phyloP scores from a whole-genome alignment of 805 yeast genomes.

The Candida sithepensis region DNA sequence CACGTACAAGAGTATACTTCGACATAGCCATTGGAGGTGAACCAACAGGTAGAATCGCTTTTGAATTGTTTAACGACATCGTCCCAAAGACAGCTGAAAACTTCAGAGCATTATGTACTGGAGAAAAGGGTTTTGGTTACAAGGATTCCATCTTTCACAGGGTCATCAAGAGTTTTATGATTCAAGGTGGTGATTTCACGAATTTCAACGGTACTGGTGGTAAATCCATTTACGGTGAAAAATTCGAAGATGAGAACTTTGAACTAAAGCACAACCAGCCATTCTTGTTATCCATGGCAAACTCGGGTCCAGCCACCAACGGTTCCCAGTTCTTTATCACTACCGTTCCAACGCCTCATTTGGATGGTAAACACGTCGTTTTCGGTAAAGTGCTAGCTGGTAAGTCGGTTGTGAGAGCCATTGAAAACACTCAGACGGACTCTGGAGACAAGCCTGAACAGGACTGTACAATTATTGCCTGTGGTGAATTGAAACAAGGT shows the following conservation, averaged over 20 bases:
- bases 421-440: slow-evolving; percentile 70
- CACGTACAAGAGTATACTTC: slow-evolving; percentile 60
- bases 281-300: slow-evolving; percentile 92
- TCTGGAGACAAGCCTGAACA: slow-evolving; percentile 65
- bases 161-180: slow-evolving; percentile 84
- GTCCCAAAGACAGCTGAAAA: slow-evolving; percentile 90
- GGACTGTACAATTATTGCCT: slow-evolving; percentile 69
- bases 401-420: slow-evolving; percentile 69
- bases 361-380: slow-evolving; percentile 94
- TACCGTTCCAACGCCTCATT: slow-evolving; percentile 88
- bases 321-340: slow-evolving; percentile 96
- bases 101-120: slow-evolving; percentile 85
- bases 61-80: slow-evolving; percentile 55
- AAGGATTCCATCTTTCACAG: slow-evolving; percentile 92
- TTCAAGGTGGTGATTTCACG: slow-evolving; percentile 95
- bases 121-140: slow-evolving; percentile 77
- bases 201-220: slow-evolving; percentile 72
- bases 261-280: slow-evolving; percentile 73
- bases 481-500: slow-evolving; percentile 72
- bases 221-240: slow-evolving; percentile 78
- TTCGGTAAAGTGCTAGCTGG: slow-evolving; percentile 88
- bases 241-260: slow-evolving; percentile 90
- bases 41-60: slow-evolving; percentile 70
- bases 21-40: slow-evolving; percentile 74
- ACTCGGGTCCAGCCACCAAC: slow-evolving; percentile 92